These are phyloP conservation scores for Zymoseptoria tritici DNA, from an alignment of 2,329 filamentous ascomycete species.

Conservation along the genomic window DNA sequence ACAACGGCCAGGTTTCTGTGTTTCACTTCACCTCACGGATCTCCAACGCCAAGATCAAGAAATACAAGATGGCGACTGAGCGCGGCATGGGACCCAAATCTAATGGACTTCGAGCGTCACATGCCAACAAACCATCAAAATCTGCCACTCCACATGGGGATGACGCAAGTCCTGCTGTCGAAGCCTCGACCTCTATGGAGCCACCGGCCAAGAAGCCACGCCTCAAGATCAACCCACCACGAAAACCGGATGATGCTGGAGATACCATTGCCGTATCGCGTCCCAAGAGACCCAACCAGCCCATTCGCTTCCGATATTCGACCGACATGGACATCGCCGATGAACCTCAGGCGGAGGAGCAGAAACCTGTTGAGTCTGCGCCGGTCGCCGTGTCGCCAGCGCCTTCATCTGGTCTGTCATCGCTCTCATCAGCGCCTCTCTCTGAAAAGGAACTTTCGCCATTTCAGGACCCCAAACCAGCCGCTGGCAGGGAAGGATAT, in stretches of 20 bases:
- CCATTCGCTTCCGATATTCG: conserved; percentile 12
- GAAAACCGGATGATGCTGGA: conserved; percentile 4
- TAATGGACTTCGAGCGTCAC: not conserved
- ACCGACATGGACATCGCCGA: conserved; percentile 12
- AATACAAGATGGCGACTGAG: conserved; percentile 22
- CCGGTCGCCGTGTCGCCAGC: conserved; percentile 6
- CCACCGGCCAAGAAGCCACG: conserved; percentile 20
- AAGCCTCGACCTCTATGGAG: conserved; percentile 7
- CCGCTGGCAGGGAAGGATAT: conserved; percentile 19
- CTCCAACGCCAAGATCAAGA: conserved; percentile 23
- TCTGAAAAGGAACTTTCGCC: conserved; percentile 14
- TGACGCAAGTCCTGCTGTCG: conserved; percentile 2
- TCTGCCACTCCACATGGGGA: not conserved
- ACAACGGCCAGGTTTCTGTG: conserved; percentile 12
- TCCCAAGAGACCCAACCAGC: conserved; percentile 13
- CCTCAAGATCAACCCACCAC: conserved; percentile 23
- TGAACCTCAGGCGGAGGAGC: conserved; percentile 1
- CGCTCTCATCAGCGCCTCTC: conserved; percentile 14
- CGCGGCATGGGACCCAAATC: conserved; percentile 18
- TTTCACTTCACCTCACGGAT: conserved; percentile 25
- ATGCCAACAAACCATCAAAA: not conserved
- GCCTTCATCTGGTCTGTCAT: conserved; percentile 21
- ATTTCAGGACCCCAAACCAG: conserved; percentile 13
- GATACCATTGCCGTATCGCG: conserved; percentile 21
- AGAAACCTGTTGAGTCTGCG: conserved; percentile 3